Evolutionary conservation across 495 filamentous ascomycete genomes (phyloP).

Genomic region (Penicillium odoratum): DNA sequence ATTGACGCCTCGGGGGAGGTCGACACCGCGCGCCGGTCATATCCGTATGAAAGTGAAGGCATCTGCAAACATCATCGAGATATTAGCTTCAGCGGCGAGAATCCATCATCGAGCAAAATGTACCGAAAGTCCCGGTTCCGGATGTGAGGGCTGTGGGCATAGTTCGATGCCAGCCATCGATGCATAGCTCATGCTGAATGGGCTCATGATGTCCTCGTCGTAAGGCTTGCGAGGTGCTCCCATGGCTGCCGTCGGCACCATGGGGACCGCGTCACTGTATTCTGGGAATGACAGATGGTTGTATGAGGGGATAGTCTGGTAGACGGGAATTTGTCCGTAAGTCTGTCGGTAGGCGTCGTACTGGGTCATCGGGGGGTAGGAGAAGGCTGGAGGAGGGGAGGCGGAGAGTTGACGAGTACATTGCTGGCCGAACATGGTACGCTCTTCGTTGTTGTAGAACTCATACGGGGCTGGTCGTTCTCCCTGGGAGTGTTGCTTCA

Average conservation of each 20-base stretch:
- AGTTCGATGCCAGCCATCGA: conserved; percentile 76
- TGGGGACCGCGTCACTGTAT: conserved; percentile 72
- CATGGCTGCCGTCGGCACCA: conserved; percentile 55
- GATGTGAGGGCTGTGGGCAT: conserved; percentile 39
- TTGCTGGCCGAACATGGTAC: conserved; percentile 62
- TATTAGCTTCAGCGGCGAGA: conserved; percentile 28
- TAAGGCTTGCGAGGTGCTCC: conserved; percentile 33
- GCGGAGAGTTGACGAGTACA: conserved; percentile 70
- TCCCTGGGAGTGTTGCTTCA: conserved; percentile 32
- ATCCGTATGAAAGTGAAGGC: conserved; percentile 80
- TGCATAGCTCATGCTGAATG: conserved; percentile 75
- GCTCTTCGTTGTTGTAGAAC: conserved; percentile 44
- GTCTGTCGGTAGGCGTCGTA: conserved; percentile 66
- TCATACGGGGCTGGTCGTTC: conserved; percentile 35
- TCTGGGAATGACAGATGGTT: conserved; percentile 57
- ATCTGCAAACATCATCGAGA: conserved; percentile 57
- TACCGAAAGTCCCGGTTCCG: conserved; percentile 42
- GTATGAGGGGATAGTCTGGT: conserved; percentile 64
- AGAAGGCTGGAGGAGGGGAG: conserved; percentile 73
- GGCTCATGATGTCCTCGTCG: conserved; percentile 67
- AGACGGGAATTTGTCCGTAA: conserved; percentile 63
- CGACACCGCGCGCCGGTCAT: conserved; percentile 64
- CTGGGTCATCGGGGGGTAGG: conserved; percentile 66
- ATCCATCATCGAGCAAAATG: conserved; percentile 55
- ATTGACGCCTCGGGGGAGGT: conserved; percentile 38